Evolutionary conservation across 129 eudicot genomes (phyloP).

Genomic region (Centaurea solstitialis): DNA sequence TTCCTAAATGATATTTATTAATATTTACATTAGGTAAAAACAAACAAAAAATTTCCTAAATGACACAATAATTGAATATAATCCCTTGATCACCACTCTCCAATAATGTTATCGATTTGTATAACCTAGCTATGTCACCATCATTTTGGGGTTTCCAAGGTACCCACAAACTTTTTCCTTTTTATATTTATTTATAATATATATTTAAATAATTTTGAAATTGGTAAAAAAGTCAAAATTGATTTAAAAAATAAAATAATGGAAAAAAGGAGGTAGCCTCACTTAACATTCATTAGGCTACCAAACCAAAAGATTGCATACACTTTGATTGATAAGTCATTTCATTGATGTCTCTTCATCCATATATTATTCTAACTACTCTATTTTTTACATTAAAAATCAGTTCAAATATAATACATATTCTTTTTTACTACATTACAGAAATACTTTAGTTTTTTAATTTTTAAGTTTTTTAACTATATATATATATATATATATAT

Average conservation of each 20-base stretch:
- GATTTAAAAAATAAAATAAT: not conserved
- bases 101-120: constrained; percentile 15
- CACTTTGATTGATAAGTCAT: constrained; percentile 30
- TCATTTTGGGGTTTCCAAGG: constrained; percentile 12
- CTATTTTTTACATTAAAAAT: not conserved
- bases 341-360: constrained; percentile 24
- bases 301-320: constrained; percentile 29
- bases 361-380: constrained; percentile 28
- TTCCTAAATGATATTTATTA: not conserved
- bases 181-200: not conserved
- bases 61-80: constrained; percentile 9
- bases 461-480: no score
- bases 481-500: no score
- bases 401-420: not conserved
- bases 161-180: not conserved
- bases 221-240: not conserved
- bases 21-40: not conserved
- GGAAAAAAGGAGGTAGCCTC: not conserved
- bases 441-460: no score
- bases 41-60: not conserved
- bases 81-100: constrained; percentile 25
- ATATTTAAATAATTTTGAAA: not conserved
- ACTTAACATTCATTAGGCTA: constrained; percentile 26
- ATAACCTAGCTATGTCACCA: constrained; percentile 3
- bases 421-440: no score